Conservation (phyloP, 768 basidiomycete species). For the Pisolithus orientalis region DNA sequence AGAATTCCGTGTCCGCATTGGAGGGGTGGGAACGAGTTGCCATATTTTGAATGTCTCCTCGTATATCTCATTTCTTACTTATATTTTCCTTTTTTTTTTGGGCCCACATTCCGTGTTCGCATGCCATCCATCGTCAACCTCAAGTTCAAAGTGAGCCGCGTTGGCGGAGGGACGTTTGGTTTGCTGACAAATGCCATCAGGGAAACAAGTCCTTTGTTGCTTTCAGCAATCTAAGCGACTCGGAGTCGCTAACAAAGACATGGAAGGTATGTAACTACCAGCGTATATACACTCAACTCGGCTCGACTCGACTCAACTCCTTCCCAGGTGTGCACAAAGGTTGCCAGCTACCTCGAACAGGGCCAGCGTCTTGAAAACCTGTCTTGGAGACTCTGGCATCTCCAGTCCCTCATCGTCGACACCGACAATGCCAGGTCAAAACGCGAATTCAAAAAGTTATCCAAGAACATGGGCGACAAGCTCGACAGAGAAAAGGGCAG, state of each 20-base stretch:
- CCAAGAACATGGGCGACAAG: slow-evolving; percentile 85
- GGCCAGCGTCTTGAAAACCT: slow-evolving; percentile 89
- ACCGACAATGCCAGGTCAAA: slow-evolving; percentile 82
- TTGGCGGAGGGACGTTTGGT: slow-evolving; percentile 9
- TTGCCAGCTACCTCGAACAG: slow-evolving; percentile 85
- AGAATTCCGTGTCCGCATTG: neutral
- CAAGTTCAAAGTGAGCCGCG: slow-evolving; percentile 64
- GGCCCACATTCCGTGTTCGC: neutral
- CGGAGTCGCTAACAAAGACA: slow-evolving; percentile 80
- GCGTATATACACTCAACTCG: too few species aligned
- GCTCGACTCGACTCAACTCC: neutral
- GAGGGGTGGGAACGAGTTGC: too few species aligned
- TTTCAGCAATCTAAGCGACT: slow-evolving; percentile 82
- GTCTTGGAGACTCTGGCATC: slow-evolving; percentile 89
- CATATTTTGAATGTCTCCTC: too few species aligned
- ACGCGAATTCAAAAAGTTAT: slow-evolving; percentile 86
- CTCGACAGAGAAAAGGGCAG: slow-evolving; percentile 89
- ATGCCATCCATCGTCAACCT: slow-evolving; percentile 83
- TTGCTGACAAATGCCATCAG: slow-evolving; percentile 25
- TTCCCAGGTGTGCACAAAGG: slow-evolving; percentile 78
- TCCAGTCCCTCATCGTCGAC: slow-evolving; percentile 88
- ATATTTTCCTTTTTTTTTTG: too few species aligned
- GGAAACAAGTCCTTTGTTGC: slow-evolving; percentile 95
- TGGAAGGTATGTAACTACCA: slow-evolving; percentile 60
- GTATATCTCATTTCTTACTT: too few species aligned